phyloP scores from a whole-genome alignment of 2,329 filamentous ascomycete genomes.

The Paraconiothyrium sp. region DNA sequence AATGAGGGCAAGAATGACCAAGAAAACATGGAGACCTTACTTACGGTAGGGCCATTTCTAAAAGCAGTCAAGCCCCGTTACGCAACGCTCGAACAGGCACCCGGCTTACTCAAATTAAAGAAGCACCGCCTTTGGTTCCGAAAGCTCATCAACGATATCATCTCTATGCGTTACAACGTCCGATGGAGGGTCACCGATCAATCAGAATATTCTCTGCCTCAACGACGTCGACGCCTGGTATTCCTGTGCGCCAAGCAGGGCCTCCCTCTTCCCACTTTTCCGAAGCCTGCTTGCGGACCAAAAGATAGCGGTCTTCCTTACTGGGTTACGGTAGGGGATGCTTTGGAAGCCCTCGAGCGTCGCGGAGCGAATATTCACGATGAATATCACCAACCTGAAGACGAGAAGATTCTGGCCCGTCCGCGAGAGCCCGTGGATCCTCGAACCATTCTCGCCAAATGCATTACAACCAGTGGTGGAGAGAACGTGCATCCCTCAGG shows the following conservation, averaged over 20 bases:
- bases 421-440: conserved; percentile 19
- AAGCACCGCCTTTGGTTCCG: conserved; percentile 28
- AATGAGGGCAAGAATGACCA: conserved; percentile 30
- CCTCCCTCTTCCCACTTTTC: conserved; percentile 41
- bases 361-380: neutral
- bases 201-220: conserved; percentile 32
- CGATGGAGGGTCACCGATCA: conserved; percentile 33
- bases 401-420: conserved; percentile 12
- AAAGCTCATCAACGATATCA: conserved; percentile 29
- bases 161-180: conserved; percentile 32
- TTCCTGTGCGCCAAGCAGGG: conserved; percentile 38
- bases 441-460: conserved; percentile 16
- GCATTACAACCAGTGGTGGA: conserved; percentile 30
- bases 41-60: conserved; percentile 29
- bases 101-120: conserved; percentile 19
- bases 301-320: conserved; percentile 31
- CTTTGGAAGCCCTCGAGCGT: conserved; percentile 26
- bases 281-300: conserved; percentile 35
- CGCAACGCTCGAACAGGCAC: conserved; percentile 32
- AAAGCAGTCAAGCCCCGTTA: conserved; percentile 25
- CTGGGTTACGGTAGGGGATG: conserved; percentile 30
- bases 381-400: conserved; percentile 30
- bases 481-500: conserved; percentile 30
- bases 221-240: conserved; percentile 37
- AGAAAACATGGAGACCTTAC: conserved; percentile 30